Percentiles rank a stretch among this genome's conserved stretches.
Evolutionary conservation across 345 rosid genomes (phyloP).

Genomic region (Xanthoceras sorbifolium): DNA sequence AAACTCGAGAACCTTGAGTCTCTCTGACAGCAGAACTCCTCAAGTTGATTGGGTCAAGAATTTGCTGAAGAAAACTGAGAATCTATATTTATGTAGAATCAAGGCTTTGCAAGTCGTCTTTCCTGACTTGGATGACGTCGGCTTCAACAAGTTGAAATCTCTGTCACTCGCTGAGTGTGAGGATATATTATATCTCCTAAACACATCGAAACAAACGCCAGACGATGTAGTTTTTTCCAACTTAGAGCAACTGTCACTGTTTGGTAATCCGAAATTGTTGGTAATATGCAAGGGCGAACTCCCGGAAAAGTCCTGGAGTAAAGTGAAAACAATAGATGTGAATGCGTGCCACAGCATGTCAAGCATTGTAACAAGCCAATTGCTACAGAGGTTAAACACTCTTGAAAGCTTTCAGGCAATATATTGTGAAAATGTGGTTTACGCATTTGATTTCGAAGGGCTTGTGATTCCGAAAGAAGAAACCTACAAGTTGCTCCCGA

Average conservation of each 20-base stretch:
- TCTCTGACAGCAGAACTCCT: neutral
- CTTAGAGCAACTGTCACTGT: neutral
- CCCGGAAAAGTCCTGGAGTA: neutral
- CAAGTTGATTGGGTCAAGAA: neutral
- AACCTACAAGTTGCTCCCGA: neutral
- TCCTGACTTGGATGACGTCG: neutral
- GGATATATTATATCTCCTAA: neutral
- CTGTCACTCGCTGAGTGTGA: neutral
- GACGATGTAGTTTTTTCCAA: neutral
- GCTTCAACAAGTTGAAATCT: neutral
- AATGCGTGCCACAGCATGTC: neutral
- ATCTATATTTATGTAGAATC: neutral
- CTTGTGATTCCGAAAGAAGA: neutral
- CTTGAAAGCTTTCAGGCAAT: neutral
- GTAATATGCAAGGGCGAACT: neutral
- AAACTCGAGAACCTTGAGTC: neutral
- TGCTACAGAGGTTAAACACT: neutral
- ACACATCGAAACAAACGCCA: neutral
- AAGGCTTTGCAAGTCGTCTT: neutral
- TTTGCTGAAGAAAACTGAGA: neutral
- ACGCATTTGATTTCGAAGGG: constrained; percentile 2
- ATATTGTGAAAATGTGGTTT: neutral
- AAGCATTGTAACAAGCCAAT: neutral
- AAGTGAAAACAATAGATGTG: neutral
- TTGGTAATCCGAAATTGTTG: neutral